Percentiles rank a stretch among this genome's conserved stretches.
phyloP scores from a whole-genome alignment of 1,139 yeast genomes.

The Debaryomyces sp. region DNA sequence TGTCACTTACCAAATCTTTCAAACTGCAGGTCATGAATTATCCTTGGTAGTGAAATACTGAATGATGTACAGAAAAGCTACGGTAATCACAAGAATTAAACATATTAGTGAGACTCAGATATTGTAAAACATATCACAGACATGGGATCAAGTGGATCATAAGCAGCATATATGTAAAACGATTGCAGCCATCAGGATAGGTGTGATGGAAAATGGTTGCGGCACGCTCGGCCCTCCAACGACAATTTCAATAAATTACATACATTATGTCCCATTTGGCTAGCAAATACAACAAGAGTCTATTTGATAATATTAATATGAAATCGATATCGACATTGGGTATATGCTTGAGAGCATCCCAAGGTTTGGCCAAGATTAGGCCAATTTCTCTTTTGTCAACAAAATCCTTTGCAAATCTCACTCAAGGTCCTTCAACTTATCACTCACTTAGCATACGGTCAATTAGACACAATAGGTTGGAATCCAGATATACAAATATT shows the following conservation, averaged over 20 bases:
- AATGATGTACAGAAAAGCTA: no score
- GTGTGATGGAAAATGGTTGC: not conserved
- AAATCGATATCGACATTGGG: conserved; percentile 2
- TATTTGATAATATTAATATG: not conserved
- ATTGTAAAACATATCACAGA: not conserved
- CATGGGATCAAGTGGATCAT: not conserved
- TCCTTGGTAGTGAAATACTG: not conserved
- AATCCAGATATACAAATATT: not conserved
- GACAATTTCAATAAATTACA: conserved; percentile 1
- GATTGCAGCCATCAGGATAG: not conserved
- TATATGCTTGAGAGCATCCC: not conserved
- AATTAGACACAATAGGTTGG: not conserved
- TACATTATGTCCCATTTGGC: not conserved
- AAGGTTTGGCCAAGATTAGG: not conserved
- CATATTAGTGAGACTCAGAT: no score
- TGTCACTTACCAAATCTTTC: not conserved
- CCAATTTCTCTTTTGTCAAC: conserved; percentile 3
- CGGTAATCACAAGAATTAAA: no score
- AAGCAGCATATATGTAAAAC: not conserved
- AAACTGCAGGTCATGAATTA: not conserved
- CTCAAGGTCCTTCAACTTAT: not conserved
- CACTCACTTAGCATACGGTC: not conserved
- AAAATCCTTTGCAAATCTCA: not conserved
- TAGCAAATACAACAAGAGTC: not conserved
- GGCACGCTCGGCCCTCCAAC: not conserved